Base-by-base conservation (phyloP, 2,329 filamentous ascomycete genomes). In the Aspergillus melleus region DNA sequence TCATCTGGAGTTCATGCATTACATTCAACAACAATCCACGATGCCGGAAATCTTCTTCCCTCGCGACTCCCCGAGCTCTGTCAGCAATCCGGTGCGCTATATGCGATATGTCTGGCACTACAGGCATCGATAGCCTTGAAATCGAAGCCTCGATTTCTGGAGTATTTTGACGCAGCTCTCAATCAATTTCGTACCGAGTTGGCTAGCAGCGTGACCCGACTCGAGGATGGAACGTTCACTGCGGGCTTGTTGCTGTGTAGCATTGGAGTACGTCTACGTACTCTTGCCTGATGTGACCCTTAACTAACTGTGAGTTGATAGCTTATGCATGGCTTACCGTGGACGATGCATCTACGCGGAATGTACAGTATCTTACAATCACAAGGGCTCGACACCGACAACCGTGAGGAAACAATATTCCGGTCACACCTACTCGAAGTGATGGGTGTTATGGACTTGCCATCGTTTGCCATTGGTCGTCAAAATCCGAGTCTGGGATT, bases 361-460 rank as follows among this genome's bases (percentile, higher is more conserved):
- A 72, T 74, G 65, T 64, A 73, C 57, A 68, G 62, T n/a, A 69
- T 74, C 14, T 58, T 73, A 3, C 64, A 68, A 53, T 62, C 57
- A 24, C 60, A 66, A 5, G 66, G 58, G 8, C 39, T 66, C 2
- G 55, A 54, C 20, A 39, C 57, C 26, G 22, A 22, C 1, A 57
- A 53, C 16, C 24, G 24, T 6, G 47, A 55, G 24, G 11, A 42
- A 12, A 54, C 55, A 3, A 55, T 42, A 26, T 70, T 73, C 19
- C 67, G 68, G 0, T 60, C 58, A 0, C 70, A 73, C 19, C 57
- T 72, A 1, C 58, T 72, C 2, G 71, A 74, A 44, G 72, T 72
- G 4, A 70, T 74, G 70, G 71, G 72, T 0, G 61, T 73, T 1
- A 71, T 73, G 69, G 71, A 73, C 50, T 58, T 74, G 10, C 66